Conservation (phyloP, 169 alveolate genomes). For the Eimeria tenella region DNA sequence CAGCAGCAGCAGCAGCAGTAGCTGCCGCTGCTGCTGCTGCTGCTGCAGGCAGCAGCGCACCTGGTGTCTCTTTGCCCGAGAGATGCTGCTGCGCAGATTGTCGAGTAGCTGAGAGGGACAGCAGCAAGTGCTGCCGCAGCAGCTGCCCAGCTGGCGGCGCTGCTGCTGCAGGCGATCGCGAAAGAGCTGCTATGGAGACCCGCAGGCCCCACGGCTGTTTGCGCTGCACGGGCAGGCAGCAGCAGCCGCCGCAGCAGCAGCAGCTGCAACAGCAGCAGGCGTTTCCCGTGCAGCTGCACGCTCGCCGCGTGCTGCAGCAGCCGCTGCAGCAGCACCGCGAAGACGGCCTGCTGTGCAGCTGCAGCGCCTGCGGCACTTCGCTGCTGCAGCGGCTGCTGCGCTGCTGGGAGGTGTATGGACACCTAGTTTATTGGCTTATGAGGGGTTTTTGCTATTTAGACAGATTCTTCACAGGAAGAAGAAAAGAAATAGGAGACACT, state of each 20-base stretch:
- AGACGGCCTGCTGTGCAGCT: conserved; percentile 14
- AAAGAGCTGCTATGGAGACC: neutral
- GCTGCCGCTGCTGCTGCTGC: neutral
- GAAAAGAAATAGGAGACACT: conserved; percentile 47
- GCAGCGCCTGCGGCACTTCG: conserved; percentile 29
- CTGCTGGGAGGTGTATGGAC: conserved; percentile 68
- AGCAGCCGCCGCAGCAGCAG: conserved; percentile 45
- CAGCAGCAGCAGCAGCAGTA: neutral
- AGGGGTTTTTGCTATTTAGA: conserved; percentile 36
- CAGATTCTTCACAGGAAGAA: conserved; percentile 20
- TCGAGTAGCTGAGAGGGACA: neutral
- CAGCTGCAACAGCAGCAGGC: conserved; percentile 31
- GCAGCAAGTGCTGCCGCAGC: conserved; percentile 45
- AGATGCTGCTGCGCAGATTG: conserved; percentile 10
- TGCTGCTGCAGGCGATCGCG: neutral
- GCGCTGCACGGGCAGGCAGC: neutral
- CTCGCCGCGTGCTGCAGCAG: neutral
- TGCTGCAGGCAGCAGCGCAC: neutral
- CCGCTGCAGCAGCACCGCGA: neutral
- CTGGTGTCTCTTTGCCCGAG: neutral
- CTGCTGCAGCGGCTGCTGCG: conserved; percentile 73
- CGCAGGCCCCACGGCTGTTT: conserved; percentile 1
- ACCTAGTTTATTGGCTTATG: conserved; percentile 32
- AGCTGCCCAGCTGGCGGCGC: conserved; percentile 27
- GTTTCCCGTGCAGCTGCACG: neutral